A percentile compares a stretch with the other conserved stretches of the same genome.
Evolutionary conservation across 1,139 yeast genomes (phyloP).

Genomic region (Geotrichum phurueaensis): DNA sequence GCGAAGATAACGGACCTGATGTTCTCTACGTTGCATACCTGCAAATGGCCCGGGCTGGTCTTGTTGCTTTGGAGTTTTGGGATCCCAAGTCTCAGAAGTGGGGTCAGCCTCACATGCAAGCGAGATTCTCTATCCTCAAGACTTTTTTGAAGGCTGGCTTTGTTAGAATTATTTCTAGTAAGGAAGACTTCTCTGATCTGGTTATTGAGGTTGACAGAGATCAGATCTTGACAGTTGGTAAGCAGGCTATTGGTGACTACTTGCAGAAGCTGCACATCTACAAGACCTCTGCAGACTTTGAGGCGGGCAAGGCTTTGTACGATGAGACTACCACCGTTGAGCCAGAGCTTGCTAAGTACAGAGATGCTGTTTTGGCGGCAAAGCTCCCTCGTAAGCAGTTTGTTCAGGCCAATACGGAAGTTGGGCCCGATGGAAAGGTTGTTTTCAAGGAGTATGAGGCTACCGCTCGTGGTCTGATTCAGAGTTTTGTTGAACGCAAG

Average conservation of each 20-base stretch:
- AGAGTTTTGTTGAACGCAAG: conserved; percentile 65
- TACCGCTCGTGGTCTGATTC: conserved; percentile 68
- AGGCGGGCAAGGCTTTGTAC: conserved; percentile 58
- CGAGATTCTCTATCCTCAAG: conserved; percentile 77
- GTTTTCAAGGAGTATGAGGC: conserved; percentile 67
- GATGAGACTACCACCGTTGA: conserved; percentile 61
- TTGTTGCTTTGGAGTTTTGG: conserved; percentile 77
- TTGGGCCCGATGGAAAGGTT: conserved; percentile 40
- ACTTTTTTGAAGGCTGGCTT: conserved; percentile 62
- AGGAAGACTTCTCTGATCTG: conserved; percentile 52
- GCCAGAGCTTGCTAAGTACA: conserved; percentile 53
- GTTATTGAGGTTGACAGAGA: conserved; percentile 52
- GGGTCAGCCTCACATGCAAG: conserved; percentile 98
- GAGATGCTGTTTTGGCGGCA: conserved; percentile 62
- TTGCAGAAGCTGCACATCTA: conserved; percentile 66
- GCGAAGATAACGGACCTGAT: conserved; percentile 50
- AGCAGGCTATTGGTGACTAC: conserved; percentile 65
- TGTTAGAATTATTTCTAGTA: conserved; percentile 47
- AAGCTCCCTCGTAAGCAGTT: conserved; percentile 79
- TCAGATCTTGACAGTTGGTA: conserved; percentile 63
- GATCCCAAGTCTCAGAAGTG: conserved; percentile 74
- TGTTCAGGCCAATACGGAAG: conserved; percentile 69
- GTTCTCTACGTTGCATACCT: conserved; percentile 62
- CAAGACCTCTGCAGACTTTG: conserved; percentile 71
- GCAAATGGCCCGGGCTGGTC: conserved; percentile 84